Percentiles rank a stretch among this genome's conserved stretches.
Evolutionary conservation across 148 eudicot species (phyloP).

Genomic region (Camellia sinensis): DNA sequence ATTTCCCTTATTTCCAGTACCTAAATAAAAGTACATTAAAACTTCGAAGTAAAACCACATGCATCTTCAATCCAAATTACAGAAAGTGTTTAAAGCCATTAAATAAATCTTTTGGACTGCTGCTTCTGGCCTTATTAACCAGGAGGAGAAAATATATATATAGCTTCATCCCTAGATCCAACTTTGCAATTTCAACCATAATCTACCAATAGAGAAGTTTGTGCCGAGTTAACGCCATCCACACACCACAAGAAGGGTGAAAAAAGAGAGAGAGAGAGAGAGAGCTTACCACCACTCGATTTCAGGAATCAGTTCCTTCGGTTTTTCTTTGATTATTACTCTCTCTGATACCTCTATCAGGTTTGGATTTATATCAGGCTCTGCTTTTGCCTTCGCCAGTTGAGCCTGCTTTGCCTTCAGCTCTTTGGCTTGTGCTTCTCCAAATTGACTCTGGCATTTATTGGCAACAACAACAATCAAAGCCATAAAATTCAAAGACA

Average conservation of each 20-base stretch:
- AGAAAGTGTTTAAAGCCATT: background rate
- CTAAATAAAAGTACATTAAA: background rate
- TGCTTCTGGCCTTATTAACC: background rate
- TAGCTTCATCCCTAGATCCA: background rate
- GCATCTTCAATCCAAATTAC: background rate
- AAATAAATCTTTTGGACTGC: background rate
- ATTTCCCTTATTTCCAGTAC: background rate
- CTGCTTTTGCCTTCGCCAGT: slow-evolving; percentile 91
- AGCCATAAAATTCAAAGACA: slow-evolving; percentile 1
- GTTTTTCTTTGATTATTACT: slow-evolving; percentile 71
- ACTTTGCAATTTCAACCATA: background rate
- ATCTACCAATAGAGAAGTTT: background rate
- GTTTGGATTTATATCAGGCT: slow-evolving; percentile 96
- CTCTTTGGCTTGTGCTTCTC: slow-evolving; percentile 96
- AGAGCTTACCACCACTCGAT: slow-evolving; percentile 94
- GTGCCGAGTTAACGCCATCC: background rate
- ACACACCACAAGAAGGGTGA: background rate
- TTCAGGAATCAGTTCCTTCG: slow-evolving; percentile 81
- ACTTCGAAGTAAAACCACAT: background rate
- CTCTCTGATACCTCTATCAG: slow-evolving; percentile 90
- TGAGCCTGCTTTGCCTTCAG: slow-evolving; percentile 89
- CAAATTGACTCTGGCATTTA: slow-evolving; percentile 78
- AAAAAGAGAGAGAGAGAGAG: background rate
- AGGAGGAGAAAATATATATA: no score
- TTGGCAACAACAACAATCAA: slow-evolving; percentile 7